These are phyloP conservation scores for Rhizophagus clarus DNA, from an alignment of 192 early-diverging fungal species.

Conservation along the genomic window DNA sequence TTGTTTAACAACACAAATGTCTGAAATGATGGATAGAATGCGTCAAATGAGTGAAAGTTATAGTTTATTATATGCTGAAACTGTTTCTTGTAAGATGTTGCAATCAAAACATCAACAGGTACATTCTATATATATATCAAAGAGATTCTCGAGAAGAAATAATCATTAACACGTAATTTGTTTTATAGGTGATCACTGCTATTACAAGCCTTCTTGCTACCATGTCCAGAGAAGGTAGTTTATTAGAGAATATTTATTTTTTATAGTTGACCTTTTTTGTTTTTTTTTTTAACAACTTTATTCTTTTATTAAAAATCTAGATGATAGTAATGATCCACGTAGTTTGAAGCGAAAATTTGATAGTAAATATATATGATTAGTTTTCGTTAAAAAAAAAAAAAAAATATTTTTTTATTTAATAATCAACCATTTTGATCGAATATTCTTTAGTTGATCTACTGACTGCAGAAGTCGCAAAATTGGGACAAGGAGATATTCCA, in stretches of 20 bases:
- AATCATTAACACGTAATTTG: not conserved
- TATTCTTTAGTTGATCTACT: conserved; percentile 20
- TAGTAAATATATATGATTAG: conserved; percentile 11
- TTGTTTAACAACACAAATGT: conserved; percentile 25
- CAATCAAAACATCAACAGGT: conserved; percentile 30
- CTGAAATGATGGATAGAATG: conserved; percentile 21
- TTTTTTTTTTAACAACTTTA: not conserved
- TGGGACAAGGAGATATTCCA: conserved; percentile 17
- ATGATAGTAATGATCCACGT: not conserved
- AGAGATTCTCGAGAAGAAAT: not conserved
- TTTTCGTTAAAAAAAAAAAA: not conserved
- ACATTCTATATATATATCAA: not conserved
- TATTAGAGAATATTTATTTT: not conserved
- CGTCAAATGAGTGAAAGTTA: conserved; percentile 29
- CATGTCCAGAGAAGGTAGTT: conserved; percentile 20
- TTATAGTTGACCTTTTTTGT: no score
- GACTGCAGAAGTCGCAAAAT: conserved; percentile 31
- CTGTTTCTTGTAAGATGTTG: conserved; percentile 28
- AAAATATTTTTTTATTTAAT: not conserved
- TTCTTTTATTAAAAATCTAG: not conserved
- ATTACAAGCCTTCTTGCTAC: conserved; percentile 27
- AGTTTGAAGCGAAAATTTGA: conserved; percentile 33
- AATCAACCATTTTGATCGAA: not conserved
- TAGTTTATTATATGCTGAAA: conserved; percentile 20
- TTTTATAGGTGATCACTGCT: conserved; percentile 24